Percentiles rank a stretch among this genome's conserved stretches.
Conservation (phyloP, 2,329 filamentous ascomycete genomes). For the Penicillium sp. region DNA sequence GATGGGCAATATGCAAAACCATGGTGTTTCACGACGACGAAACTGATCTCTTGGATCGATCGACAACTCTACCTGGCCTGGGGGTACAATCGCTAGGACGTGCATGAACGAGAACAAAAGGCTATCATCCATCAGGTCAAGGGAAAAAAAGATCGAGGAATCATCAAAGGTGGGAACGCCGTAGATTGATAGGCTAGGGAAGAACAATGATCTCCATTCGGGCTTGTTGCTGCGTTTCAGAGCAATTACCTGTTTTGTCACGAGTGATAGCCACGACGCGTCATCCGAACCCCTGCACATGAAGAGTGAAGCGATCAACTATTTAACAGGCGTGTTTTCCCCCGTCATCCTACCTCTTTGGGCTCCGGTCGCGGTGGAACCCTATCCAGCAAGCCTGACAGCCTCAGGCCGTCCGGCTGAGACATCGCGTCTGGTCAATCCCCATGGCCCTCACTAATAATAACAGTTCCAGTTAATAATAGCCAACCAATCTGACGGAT, state of each 20-base stretch:
- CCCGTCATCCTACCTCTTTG: neutral
- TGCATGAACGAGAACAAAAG: neutral
- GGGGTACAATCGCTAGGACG: neutral
- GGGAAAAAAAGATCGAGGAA: neutral
- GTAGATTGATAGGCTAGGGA: neutral
- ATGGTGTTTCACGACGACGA: neutral
- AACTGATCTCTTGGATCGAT: neutral
- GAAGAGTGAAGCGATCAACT: neutral
- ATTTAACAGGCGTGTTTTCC: neutral
- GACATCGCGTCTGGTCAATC: neutral
- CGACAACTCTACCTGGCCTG: neutral
- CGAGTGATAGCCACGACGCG: neutral
- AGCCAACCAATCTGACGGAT: neutral
- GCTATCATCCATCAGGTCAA: neutral
- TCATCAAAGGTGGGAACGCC: too few relatives aligned
- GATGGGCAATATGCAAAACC: too few relatives aligned
- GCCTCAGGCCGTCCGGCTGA: neutral
- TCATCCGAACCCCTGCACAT: neutral
- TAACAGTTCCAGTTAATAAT: neutral
- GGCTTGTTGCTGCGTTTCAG: neutral
- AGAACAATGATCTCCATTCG: neutral
- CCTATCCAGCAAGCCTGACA: neutral
- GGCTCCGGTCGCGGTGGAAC: neutral
- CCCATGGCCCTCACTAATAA: neutral
- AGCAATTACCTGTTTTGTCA: neutral